Conservation (phyloP, 768 basidiomycete genomes). For the Termitomyces sp. region DNA sequence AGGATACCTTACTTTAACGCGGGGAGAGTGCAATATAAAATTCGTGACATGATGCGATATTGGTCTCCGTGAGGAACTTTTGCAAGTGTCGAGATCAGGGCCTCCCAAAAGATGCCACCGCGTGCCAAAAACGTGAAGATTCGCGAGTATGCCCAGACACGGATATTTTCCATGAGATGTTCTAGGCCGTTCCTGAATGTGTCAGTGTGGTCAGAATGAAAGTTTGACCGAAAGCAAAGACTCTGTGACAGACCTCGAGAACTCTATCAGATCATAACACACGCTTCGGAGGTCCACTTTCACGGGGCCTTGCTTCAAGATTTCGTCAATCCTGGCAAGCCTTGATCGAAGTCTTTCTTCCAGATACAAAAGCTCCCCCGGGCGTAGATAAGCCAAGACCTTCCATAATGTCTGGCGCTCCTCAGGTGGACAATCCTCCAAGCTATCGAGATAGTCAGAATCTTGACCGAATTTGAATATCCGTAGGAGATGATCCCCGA, state of each 20-base stretch:
- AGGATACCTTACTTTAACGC: neutral
- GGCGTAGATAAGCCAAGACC: constrained; percentile 2
- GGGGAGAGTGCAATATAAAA: constrained; percentile 1
- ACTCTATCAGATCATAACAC: constrained; percentile 5
- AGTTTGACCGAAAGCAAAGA: neutral
- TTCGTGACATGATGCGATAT: constrained; percentile 4
- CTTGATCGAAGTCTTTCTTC: constrained; percentile 6
- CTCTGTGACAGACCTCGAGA: neutral
- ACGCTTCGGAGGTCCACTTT: neutral
- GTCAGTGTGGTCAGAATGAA: neutral
- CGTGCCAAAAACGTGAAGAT: constrained; percentile 6
- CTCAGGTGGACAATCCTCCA: constrained; percentile 1
- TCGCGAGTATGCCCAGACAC: constrained; percentile 4
- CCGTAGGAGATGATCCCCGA: constrained; percentile 5
- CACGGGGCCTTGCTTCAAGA: neutral
- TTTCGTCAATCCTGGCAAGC: neutral
- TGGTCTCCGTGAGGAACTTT: constrained; percentile 7
- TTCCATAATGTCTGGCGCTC: constrained; percentile 10
- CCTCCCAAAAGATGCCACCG: constrained; percentile 1
- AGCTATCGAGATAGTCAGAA: constrained; percentile 3
- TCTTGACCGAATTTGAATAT: constrained; percentile 10
- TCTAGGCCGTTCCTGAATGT: neutral
- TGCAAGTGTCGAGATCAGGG: constrained; percentile 8
- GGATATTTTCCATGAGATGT: neutral
- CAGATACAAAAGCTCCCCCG: constrained; percentile 1